These are phyloP conservation scores for Marasmius tenuissimus DNA, from an alignment of 1,284 basidiomycete genomes.

Conservation along the genomic window DNA sequence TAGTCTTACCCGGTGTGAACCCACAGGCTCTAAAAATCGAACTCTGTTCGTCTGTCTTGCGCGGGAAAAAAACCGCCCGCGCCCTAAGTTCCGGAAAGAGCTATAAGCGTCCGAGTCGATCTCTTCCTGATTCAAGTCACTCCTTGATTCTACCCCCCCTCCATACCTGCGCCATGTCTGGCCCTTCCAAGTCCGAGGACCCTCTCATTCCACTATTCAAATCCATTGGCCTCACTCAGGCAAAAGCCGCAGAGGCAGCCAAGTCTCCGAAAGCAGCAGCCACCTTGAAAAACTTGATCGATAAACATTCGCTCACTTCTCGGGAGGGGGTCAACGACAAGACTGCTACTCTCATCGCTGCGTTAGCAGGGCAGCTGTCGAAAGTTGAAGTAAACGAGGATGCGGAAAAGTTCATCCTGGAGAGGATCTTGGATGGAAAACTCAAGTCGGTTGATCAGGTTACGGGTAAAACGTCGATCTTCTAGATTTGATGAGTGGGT, in stretches of 20 bases:
- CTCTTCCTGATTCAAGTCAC: no score
- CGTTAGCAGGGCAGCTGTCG: constrained; percentile 63
- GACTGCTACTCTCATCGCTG: constrained; percentile 72
- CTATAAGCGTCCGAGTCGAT: no score
- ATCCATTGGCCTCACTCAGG: constrained; percentile 75
- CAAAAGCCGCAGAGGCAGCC: constrained; percentile 83
- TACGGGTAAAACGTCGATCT: constrained; percentile 50
- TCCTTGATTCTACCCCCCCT: background rate
- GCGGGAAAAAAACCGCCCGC: no score
- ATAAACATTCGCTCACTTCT: constrained; percentile 51
- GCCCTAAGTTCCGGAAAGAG: no score
- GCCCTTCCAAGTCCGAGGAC: constrained; percentile 19
- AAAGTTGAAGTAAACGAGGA: constrained; percentile 51
- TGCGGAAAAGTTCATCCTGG: constrained; percentile 70
- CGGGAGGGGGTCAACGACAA: constrained; percentile 69
- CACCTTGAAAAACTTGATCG: constrained; percentile 73
- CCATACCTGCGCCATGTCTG: constrained; percentile 3
- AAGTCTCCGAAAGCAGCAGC: constrained; percentile 78
- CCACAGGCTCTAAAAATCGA: no score
- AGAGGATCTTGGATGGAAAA: constrained; percentile 68
- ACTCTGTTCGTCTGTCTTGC: no score
- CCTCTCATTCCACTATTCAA: constrained; percentile 70
- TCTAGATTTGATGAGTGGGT: background rate
- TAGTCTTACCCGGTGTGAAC: no score
- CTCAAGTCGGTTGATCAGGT: constrained; percentile 88